phyloP scores from a whole-genome alignment of 163 green algal species.

The Trebouxia gelatinosa region DNA sequence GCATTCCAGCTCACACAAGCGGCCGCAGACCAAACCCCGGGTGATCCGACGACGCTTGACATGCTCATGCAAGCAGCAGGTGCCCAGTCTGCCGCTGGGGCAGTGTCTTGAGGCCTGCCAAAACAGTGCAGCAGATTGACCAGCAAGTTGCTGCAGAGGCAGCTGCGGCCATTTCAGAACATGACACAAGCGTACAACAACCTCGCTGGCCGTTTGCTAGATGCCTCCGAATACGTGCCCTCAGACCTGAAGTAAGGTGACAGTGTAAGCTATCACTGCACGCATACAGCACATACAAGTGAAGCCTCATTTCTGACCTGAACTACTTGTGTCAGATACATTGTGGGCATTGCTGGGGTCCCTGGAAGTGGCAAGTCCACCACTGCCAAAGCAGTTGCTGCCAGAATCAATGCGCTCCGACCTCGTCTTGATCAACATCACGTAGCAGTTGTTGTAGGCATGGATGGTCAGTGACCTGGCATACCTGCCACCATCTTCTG shows the following conservation, averaged over 20 bases:
- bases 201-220: slow-evolving; percentile 26
- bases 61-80: no score
- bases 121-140: no score
- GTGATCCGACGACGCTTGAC: no score
- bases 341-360: slow-evolving; percentile 73
- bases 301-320: background rate
- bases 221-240: background rate
- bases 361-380: slow-evolving; percentile 77
- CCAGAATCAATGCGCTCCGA: slow-evolving; percentile 38
- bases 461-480: slow-evolving; percentile 58
- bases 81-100: no score
- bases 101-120: no score
- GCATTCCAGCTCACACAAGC: no score
- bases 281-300: background rate
- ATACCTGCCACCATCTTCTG: background rate
- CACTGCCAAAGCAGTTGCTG: slow-evolving; percentile 46
- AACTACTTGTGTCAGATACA: slow-evolving; percentile 19
- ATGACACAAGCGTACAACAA: slow-evolving; percentile 41
- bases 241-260: slow-evolving; percentile 22
- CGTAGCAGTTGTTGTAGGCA: slow-evolving; percentile 52
- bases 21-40: no score
- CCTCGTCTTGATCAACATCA: slow-evolving; percentile 23
- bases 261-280: no score
- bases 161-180: background rate
- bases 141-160: slow-evolving; percentile 5